Base-by-base conservation (phyloP, 352 stramenopile genomes). In the Phytophthora sp. region DNA sequence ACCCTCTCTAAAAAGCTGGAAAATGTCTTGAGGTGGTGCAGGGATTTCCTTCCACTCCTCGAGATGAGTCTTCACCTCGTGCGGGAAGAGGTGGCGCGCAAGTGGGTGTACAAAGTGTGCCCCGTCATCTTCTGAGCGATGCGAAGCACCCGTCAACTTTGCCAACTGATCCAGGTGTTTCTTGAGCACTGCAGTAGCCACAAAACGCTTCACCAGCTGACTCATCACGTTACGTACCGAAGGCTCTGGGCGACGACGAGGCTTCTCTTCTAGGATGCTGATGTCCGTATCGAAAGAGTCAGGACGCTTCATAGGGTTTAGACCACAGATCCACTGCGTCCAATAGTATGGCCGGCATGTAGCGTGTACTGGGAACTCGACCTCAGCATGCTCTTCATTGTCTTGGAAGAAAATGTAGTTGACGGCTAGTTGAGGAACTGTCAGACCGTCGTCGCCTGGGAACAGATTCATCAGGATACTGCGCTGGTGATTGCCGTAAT, bases 311-410 rank as follows among this genome's bases (percentile, higher is more conserved):
- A 82, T 42, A 6, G 77, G 67, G 41, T 82, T 62, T 18, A 94
- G 45, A 4, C 85, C 85, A 29, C 81, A 91, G 30, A 94, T 84
- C 83, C 83, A 94, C 31, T 94, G 83, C 0, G 79, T 71, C 86
- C 86, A 94, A 50, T 85, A 75, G 60, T 88, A 94, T 30, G 86
- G 86, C 38, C 82, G 79, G 33, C 65, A 77, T 1, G 29, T 45
- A 20, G 72, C 54, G 26, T 82, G 70, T 1, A 50, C 54, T 2
- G 82, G 80, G 54, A 89, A 91, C 26, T 69, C 44, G 5, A 90
- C 49, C 41, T 92, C 85, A 3, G 44, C 45, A 1, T 63, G 61
- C 2, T 30, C 38, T 11, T 62, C 47, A 20, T 50, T 59, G 7
- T 70, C 53, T 3, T 76, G 45, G 39, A 71, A 46, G 35, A 82